Base-by-base conservation (phyloP, 1,139 yeast genomes). In the Tardiomyces digboiensis region DNA sequence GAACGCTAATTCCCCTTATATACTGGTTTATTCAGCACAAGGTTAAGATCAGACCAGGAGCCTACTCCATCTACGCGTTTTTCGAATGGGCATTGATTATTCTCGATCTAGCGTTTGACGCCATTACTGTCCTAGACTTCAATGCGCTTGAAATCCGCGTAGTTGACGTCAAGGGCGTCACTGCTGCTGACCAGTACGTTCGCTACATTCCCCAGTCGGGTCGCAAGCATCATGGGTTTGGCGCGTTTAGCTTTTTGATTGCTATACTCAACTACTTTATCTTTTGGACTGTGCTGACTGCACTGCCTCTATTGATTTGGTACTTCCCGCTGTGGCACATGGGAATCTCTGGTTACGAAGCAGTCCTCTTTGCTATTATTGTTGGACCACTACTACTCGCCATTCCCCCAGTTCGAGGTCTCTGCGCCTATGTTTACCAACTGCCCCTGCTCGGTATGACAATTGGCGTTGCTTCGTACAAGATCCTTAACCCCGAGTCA, bases 321-420 rank as follows among this genome's bases (percentile, higher is more conserved):
- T 87, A 85, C 67, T 91, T 91, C 71, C 98, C 98, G 16, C 71
- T 91, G 49, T 91, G 98, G 98, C 78, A 83, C 60, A 88, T 91
- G 97, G 97, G 97, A 7, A 82, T 91, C 46, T 83, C 95, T 2
- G 98, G 98, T 3, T 88, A 84, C 60, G 98, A 91, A 63, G 83
- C 84, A 0, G 75, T 80, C 2, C 70, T 87, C 41, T 60, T 80
- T 3, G 67, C 80, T 21, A 70, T 82, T 39, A 49, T 78, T 26
- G 74, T 82, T 1, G 83, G 89, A 4, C 46, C 48, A 3, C 49
- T 82, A 14, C 40, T 87, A 2, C 66, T 87, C 38, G 60, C 65
- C 3, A 54, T 83, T 14, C 78, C 86, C 2, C 69, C 71, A n/a
- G 40, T 84, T 13, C 68, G 75, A 44, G 55, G 53, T 2, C 46